phyloP scores from a whole-genome alignment of 352 stramenopile species.

The Pilasporangium apinafurcum region DNA sequence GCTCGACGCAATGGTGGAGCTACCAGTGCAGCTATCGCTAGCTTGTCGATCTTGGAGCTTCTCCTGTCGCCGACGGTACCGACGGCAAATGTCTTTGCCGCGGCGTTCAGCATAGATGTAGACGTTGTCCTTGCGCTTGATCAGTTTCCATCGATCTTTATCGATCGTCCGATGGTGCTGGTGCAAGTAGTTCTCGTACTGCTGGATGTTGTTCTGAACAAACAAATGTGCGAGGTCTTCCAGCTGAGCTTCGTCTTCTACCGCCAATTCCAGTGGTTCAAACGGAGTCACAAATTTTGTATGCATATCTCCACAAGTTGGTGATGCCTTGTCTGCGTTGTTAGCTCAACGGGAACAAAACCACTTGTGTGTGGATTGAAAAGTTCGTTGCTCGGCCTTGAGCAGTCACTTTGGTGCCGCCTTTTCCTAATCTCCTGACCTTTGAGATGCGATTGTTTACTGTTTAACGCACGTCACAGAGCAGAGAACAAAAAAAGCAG shows the following conservation, averaged over 20 bases:
- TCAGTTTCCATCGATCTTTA: constrained; percentile 35
- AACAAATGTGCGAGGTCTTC: constrained; percentile 31
- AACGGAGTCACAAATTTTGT: constrained; percentile 52
- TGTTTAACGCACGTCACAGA: too few species aligned
- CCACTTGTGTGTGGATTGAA: too few species aligned
- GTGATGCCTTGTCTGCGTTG: too few species aligned
- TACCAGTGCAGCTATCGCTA: too few species aligned
- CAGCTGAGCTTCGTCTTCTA: constrained; percentile 31
- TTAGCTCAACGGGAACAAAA: too few species aligned
- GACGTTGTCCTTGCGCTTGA: constrained; percentile 40
- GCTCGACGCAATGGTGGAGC: too few species aligned
- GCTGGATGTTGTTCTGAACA: constrained; percentile 33
- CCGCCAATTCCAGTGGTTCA: constrained; percentile 22
- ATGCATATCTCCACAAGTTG: too few species aligned
- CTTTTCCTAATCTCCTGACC: too few species aligned
- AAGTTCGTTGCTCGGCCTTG: too few species aligned
- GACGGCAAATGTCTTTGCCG: constrained; percentile 23
- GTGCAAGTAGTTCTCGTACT: constrained; percentile 49
- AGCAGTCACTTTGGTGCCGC: too few species aligned
- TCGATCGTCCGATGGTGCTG: constrained; percentile 31
- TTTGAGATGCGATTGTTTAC: too few species aligned
- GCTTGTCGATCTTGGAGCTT: constrained; percentile 13
- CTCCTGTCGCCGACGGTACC: constrained; percentile 17
- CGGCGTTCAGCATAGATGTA: constrained; percentile 36
- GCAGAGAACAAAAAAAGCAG: too few species aligned